These are phyloP conservation scores for Eragrostis curvula DNA, from an alignment of 176 grass and related monocot species.

Conservation along the genomic window DNA sequence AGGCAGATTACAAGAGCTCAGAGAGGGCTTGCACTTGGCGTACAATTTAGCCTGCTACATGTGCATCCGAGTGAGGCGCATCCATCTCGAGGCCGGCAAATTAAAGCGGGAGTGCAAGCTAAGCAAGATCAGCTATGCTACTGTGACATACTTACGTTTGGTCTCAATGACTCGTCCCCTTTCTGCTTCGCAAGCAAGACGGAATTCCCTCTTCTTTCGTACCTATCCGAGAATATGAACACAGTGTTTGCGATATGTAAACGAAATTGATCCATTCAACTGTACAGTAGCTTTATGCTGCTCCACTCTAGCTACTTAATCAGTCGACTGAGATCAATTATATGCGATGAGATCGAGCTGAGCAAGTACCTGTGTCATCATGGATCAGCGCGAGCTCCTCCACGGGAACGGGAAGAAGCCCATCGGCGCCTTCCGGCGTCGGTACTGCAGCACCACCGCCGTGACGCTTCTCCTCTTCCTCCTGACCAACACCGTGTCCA, in stretches of 20 bases:
- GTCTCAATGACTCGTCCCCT: not conserved
- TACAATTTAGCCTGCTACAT: not conserved
- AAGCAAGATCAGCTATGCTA: not conserved
- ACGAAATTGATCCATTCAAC: no score
- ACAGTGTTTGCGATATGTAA: no score
- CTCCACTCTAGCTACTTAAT: not conserved
- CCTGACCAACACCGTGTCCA: constrained; percentile 39
- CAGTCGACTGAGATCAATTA: not conserved
- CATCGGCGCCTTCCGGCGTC: not conserved
- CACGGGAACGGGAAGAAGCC: constrained; percentile 16
- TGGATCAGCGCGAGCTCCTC: constrained; percentile 11
- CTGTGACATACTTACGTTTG: not conserved
- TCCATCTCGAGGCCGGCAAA: not conserved
- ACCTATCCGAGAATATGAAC: no score
- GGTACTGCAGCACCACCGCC: constrained; percentile 18
- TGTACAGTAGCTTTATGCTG: not conserved
- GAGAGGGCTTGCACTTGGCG: no score
- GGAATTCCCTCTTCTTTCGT: not conserved
- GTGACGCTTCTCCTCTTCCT: constrained; percentile 42
- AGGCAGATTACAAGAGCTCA: no score
- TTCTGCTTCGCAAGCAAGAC: not conserved
- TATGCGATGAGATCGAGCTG: not conserved
- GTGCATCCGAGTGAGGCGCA: not conserved
- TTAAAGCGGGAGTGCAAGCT: not conserved
- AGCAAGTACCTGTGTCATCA: not conserved